Base-by-base conservation (phyloP, 1,139 yeast species). In the Pichia sp. region DNA sequence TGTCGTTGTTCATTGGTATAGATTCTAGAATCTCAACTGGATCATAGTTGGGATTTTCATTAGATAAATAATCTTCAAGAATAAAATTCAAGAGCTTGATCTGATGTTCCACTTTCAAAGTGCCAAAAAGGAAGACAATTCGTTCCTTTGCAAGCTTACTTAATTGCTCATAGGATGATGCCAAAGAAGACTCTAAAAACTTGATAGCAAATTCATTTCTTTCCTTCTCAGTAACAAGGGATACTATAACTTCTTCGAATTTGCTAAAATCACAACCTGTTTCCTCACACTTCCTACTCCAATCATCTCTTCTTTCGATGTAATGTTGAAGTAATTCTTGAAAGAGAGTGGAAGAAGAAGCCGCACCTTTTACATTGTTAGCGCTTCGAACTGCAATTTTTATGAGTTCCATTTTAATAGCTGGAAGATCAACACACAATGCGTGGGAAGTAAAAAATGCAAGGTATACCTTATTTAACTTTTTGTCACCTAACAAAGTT, bases 161-260 rank as follows among this genome's bases (percentile, higher is more conserved):
- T 24, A 80, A 61, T 31, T 72, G 76, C 40, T 75, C 71, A 48
- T 63, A 63, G 1, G 70, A 65, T 10, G 76, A 64, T 40, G 72
- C 71, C 48, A 79, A 63, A 2, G 76, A 73, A 18, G 64, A 63
- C 40, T 76, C 69, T 33, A 86, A 56, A 63, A 88, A 83, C 31
- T 73, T 72, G 32, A 81, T 68, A 43, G 83, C 88, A 42, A 64
- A 64, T 10, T 58, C 61, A 46, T 68, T 69, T 55, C 73, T 74
- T 45, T 79, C 88, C 45, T 71, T 73, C 10, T 72, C 66, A 11
- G 84, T 72, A 17, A 84, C 74, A 45, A 82, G 58, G 12, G 69
- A 66, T 20, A 81, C 69, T 15, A 83, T 55, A n/a, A 72, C 63
- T 2, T 55, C 48, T 56, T 84, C 91, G 42, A 82, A 72, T 2